phyloP scores from a whole-genome alignment of 129 eudicot species.

The Escallonia rubra region DNA sequence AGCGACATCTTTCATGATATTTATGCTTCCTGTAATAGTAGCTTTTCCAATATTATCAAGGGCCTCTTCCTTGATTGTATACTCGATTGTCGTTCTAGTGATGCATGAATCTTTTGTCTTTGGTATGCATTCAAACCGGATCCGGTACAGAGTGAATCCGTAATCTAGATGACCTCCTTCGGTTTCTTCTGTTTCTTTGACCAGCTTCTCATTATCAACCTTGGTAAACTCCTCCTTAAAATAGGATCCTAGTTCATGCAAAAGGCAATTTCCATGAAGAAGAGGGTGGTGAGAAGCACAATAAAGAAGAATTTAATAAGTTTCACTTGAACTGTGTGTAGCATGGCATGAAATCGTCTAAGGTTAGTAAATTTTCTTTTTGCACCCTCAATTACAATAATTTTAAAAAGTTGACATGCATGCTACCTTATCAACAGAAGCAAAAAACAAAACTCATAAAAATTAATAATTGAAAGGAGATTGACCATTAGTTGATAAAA shows the following conservation, averaged over 20 bases:
- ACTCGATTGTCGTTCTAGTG: constrained; percentile 29
- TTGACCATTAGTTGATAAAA: no score
- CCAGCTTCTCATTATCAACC: background rate
- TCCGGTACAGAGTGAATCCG: constrained; percentile 36
- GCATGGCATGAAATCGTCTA: background rate
- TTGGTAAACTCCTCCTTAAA: constrained; percentile 3
- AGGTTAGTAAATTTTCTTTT: background rate
- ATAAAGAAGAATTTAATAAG: constrained; percentile 11
- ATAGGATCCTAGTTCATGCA: background rate
- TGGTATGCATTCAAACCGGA: constrained; percentile 33
- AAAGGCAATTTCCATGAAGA: no score
- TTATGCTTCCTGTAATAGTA: constrained; percentile 20
- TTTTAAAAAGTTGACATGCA: no score
- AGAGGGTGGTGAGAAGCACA: no score
- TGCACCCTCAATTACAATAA: background rate
- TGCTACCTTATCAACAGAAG: no score
- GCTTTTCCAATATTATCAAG: constrained; percentile 38
- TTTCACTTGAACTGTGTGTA: background rate
- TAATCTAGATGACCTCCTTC: constrained; percentile 60
- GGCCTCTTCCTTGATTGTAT: constrained; percentile 44
- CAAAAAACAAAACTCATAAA: no score
- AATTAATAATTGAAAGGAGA: no score
- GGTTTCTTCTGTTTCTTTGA: constrained; percentile 42
- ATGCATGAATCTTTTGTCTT: constrained; percentile 12
- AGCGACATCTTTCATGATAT: constrained; percentile 29